Percentiles rank a stretch among this genome's conserved stretches.
phyloP scores from a whole-genome alignment of 441 rosid genomes.

The Rhodomyrtus psidioides region DNA sequence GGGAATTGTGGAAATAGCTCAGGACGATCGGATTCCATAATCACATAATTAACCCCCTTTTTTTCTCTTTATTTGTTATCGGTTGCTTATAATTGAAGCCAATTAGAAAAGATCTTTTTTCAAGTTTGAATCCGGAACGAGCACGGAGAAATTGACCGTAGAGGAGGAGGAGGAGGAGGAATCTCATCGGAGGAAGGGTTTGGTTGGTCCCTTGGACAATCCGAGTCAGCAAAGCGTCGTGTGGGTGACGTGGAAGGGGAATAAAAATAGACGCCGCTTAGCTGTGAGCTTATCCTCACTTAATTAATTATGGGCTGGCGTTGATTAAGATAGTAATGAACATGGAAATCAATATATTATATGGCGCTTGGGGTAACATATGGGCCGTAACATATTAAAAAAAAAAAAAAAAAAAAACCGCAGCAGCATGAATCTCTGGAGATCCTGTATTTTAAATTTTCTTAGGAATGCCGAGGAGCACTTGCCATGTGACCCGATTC shows the following conservation, averaged over 20 bases:
- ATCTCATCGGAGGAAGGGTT: not conserved
- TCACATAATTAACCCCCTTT: not conserved
- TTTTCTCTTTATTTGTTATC: not conserved
- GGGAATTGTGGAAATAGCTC: fast-evolving
- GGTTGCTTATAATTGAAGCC: too few species aligned
- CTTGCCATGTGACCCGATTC: too few species aligned
- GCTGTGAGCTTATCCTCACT: not conserved
- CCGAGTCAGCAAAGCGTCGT: not conserved
- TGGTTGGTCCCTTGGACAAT: not conserved
- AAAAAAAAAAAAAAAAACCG: not conserved
- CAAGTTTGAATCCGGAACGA: too few species aligned
- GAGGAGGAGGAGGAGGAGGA: not conserved
- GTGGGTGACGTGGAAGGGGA: not conserved
- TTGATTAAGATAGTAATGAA: too few species aligned
- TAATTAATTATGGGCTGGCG: not conserved
- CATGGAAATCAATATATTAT: not conserved
- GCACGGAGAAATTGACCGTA: too few species aligned
- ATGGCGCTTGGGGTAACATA: not conserved
- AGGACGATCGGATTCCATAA: not conserved
- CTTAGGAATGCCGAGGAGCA: not conserved
- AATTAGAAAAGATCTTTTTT: too few species aligned
- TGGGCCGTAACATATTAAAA: too few species aligned
- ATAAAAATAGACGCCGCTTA: not conserved
- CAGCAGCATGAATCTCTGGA: not conserved
- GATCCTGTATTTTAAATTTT: not conserved